Conservation (phyloP, 2,329 filamentous ascomycete genomes). For the Colletotrichum filicis region DNA sequence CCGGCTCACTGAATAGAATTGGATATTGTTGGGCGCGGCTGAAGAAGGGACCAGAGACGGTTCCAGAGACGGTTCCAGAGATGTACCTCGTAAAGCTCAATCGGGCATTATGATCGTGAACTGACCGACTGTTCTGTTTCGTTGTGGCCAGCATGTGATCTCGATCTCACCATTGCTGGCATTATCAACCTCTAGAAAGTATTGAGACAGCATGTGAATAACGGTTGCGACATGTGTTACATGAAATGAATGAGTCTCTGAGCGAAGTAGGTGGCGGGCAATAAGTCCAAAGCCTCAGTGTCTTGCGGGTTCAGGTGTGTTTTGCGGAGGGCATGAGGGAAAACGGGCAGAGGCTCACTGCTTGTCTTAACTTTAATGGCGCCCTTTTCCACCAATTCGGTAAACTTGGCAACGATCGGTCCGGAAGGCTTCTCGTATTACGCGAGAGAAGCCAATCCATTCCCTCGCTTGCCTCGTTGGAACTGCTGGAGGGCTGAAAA, state of each 20-base stretch:
- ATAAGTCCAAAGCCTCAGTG: not conserved
- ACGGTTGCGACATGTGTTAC: not conserved
- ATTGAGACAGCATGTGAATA: not conserved
- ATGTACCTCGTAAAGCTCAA: not conserved
- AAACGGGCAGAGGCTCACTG: not conserved
- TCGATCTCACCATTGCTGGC: not conserved
- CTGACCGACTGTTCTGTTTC: not conserved
- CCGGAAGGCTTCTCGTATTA: not conserved
- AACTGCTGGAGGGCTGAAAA: not conserved
- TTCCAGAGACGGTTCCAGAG: not conserved
- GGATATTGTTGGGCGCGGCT: not conserved
- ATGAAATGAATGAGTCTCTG: not conserved
- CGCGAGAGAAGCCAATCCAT: not conserved
- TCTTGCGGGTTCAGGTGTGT: not conserved
- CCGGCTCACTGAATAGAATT: not conserved
- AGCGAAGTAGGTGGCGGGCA: not conserved
- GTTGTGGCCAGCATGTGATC: not conserved
- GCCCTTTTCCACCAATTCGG: constrained; percentile 6
- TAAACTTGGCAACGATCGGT: constrained; percentile 22
- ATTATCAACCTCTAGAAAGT: not conserved
- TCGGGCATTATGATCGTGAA: not conserved
- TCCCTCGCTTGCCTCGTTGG: not conserved
- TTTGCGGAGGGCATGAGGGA: not conserved
- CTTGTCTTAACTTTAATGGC: constrained; percentile 26
- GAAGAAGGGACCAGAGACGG: not conserved